Evolutionary conservation across 148 eudicot genomes (phyloP), one percentile per base, ranked within the genome.

Genomic region (Chenopodium quinoa): DNA sequence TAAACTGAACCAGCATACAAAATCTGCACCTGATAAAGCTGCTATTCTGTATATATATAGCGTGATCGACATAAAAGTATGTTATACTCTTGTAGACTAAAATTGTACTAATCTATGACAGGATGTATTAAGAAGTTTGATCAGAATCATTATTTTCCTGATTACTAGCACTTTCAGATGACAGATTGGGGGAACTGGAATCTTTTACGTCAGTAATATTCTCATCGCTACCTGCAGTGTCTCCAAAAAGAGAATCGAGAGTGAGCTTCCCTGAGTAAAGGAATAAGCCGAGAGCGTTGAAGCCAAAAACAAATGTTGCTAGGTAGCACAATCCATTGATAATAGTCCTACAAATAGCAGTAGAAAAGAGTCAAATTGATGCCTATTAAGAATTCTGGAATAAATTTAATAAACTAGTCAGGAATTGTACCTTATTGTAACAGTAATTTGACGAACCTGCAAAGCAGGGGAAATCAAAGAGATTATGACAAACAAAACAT

Each of bases 401-500:
- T 14, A 75, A 22, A 44, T 4, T 0, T 17, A 65, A 29, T 31
- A 14, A 23, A 40, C 12, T 7, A 9, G n/a, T 46, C 77, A 50
- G 17, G 73, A 77, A 29, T 47, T 31, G n/a, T 88, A 95, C 99
- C 99, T 93, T 84, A 95, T 81, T 62, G 99, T 95, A 71, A 95
- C 81, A n/a, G 99, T 95, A 84, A 95, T 95, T 83, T 95, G 99
- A 14, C 97, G 97, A 82, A 87, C 99, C 99, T 95, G 95, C 52
- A 87, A 87, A 85, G 73, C 31, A 31, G 34, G 34, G 58, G 76
- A 27, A 47, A 47, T 25, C 47, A 79, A 78, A 69, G 4, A 63
- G 62, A 17, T 56, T 56, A 56, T 56, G 62, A 17, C n/a, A 56
- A 56, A 14, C 6, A 56, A 56, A 12, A 56, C 17, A 29, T 71